Base-by-base conservation (phyloP, 805 yeast genomes). In the Isabelozyma pseudorhagii region DNA sequence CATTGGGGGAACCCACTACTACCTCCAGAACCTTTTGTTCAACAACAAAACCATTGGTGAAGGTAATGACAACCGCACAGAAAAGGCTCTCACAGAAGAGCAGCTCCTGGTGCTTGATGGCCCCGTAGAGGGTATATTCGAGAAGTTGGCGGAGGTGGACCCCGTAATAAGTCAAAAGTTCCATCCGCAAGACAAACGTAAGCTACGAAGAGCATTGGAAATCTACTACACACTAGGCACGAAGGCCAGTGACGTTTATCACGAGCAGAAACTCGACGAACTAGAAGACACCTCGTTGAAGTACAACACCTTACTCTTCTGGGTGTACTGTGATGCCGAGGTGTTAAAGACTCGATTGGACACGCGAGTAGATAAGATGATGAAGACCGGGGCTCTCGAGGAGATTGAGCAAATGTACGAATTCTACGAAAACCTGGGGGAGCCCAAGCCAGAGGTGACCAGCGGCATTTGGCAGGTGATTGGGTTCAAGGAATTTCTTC, bases 1-100 rank as follows among this genome's bases (percentile, higher is more conserved):
- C 0, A 94, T 94, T 1, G 99, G 99, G 5, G 99, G 99, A 0
- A 94, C 99, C 0, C 97, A 92, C 62, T 94, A 94, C 65, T 94
- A 94, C 63, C 71, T 90, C 38, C 97, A 89, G 66, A 82, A 88
- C 8, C 63, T 93, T 7, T 62, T 89, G 8, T 89, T 92, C 62
- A 75, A 79, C 39, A 89, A 90, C 59, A 83, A 82, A 50, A 84
- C 88, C 0, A 77, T 87, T 6, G 78, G 76, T 4, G 64, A 71
- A 2, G 50, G 51, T 13, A 60, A 58, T 10, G 55, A 49, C 10
- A 54, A 29, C 8, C 66, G 46, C 63, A 31, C 36, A 31, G 36
- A 31, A 8, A 74, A 9, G 41, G 53, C n/a, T 66, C 56, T 68
- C 45, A 64, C 68, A 1, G 43, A 28, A 4, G 67, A 62, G 14